Percentiles rank a stretch among this genome's conserved stretches.
Conservation (phyloP, 2,329 filamentous ascomycete species). For the Nothophoma quercina region DNA sequence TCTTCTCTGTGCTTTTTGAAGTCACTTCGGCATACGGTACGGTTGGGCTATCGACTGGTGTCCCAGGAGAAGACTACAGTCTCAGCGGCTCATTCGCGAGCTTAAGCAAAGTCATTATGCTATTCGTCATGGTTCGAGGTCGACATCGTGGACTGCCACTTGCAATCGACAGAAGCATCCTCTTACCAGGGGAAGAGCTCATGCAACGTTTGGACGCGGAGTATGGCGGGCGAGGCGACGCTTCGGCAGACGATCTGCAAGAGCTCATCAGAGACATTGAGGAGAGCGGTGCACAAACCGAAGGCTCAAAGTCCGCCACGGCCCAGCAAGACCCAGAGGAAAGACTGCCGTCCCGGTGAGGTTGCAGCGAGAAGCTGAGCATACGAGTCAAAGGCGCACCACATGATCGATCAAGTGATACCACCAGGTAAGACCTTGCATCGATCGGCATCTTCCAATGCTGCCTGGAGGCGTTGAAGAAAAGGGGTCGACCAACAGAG, state of each 20-base stretch:
- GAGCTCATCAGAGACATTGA: constrained; percentile 27
- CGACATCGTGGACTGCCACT: constrained; percentile 41
- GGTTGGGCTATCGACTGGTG: constrained; percentile 67
- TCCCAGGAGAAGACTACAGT: constrained; percentile 62
- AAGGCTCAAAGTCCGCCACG: constrained; percentile 3
- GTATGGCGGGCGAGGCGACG: constrained; percentile 29
- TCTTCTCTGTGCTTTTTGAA: constrained; percentile 59
- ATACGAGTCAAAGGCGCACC: neutral
- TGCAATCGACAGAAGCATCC: constrained; percentile 42
- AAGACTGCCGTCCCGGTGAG: neutral
- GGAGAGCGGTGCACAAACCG: constrained; percentile 19
- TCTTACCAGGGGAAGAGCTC: constrained; percentile 42
- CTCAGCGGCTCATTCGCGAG: constrained; percentile 64
- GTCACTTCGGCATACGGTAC: constrained; percentile 66
- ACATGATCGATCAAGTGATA: neutral
- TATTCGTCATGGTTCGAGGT: constrained; percentile 61
- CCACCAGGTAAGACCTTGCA: neutral
- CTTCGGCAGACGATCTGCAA: constrained; percentile 21
- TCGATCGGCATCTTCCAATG: neutral
- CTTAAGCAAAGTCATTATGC: constrained; percentile 65
- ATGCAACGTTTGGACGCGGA: constrained; percentile 46
- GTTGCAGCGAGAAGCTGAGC: neutral
- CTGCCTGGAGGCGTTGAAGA: neutral
- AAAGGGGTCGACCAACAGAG: constrained; percentile 10
- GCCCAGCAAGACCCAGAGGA: constrained; percentile 24